Percentiles rank a stretch among this genome's conserved stretches.
Evolutionary conservation across 176 grass and related monocot species (phyloP).

Genomic region (Oropetium thomaeum): DNA sequence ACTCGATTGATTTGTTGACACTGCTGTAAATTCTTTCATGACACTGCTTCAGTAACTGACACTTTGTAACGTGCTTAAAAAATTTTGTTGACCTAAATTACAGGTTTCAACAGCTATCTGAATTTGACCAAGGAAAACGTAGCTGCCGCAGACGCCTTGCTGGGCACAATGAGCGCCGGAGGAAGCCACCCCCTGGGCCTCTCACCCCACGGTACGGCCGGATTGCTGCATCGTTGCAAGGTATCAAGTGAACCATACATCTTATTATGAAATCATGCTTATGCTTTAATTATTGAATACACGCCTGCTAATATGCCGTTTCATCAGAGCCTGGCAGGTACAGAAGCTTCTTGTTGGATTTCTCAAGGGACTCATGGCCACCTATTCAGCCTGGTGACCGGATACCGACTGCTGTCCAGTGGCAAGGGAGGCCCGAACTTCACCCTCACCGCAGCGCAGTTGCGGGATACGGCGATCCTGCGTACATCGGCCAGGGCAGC

Average conservation of each 20-base stretch:
- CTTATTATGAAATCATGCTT: too few relatives aligned
- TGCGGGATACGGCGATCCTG: slow-evolving; percentile 42
- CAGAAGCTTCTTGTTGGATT: slow-evolving; percentile 81
- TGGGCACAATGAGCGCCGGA: slow-evolving; percentile 77
- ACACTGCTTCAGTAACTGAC: background rate
- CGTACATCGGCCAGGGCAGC: slow-evolving; percentile 35
- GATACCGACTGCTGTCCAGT: slow-evolving; percentile 35
- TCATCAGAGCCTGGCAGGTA: slow-evolving; percentile 60
- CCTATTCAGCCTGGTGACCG: slow-evolving; percentile 27
- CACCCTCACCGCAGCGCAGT: slow-evolving; percentile 47
- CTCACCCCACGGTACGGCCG: slow-evolving; percentile 55
- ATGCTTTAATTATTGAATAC: background rate
- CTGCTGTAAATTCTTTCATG: background rate
- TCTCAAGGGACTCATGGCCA: slow-evolving; percentile 59
- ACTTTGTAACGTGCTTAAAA: background rate
- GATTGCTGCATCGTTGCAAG: slow-evolving; percentile 61
- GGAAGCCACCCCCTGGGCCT: slow-evolving; percentile 62
- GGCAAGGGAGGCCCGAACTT: slow-evolving; percentile 46
- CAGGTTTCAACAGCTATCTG: slow-evolving; percentile 84
- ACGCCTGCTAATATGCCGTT: background rate
- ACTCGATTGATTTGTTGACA: background rate
- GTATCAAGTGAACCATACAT: slow-evolving; percentile 22
- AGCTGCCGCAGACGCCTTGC: slow-evolving; percentile 79
- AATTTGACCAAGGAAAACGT: slow-evolving; percentile 91
- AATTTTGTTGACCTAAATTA: background rate